Evolutionary conservation across 2,329 filamentous ascomycete genomes (phyloP).

Genomic region (Pseudogymnoascus sp.): DNA sequence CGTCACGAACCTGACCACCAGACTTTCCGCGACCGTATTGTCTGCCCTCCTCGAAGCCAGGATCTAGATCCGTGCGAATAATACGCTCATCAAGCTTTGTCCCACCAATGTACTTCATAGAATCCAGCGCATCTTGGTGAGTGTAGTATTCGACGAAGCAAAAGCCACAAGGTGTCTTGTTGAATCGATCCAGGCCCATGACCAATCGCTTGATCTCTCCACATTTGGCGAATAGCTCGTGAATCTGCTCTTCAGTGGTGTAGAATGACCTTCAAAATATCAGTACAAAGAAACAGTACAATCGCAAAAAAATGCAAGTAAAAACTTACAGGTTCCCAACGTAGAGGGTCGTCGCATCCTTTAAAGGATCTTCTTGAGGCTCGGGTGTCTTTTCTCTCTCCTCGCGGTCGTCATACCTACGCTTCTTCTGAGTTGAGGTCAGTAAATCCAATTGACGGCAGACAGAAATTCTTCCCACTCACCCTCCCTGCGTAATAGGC

Average conservation of each 20-base stretch:
- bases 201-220: constrained; percentile 97
- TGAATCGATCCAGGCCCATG: constrained; percentile 95
- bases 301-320: constrained; percentile 28
- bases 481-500: constrained; percentile 86
- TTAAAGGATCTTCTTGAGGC: constrained; percentile 65
- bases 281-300: constrained; percentile 8
- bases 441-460: constrained; percentile 17
- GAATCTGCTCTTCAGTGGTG: constrained; percentile 97
- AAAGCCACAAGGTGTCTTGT: constrained; percentile 97
- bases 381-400: constrained; percentile 38
- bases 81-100: constrained; percentile 97
- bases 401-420: constrained; percentile 45
- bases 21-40: constrained; percentile 96
- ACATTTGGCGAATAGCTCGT: constrained; percentile 92
- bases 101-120: constrained; percentile 96
- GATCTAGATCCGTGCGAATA: constrained; percentile 90
- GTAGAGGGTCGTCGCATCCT: constrained; percentile 87
- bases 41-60: constrained; percentile 89
- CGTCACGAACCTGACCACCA: constrained; percentile 92
- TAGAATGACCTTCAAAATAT: constrained; percentile 67
- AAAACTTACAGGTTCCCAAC: constrained; percentile 75
- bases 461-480: constrained; percentile 27
- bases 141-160: constrained; percentile 99
- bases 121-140: constrained; percentile 93
- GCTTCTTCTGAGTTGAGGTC: constrained; percentile 44